Conservation (phyloP, 306 rosid genomes). For the Psophocarpus tetragonolobus region DNA sequence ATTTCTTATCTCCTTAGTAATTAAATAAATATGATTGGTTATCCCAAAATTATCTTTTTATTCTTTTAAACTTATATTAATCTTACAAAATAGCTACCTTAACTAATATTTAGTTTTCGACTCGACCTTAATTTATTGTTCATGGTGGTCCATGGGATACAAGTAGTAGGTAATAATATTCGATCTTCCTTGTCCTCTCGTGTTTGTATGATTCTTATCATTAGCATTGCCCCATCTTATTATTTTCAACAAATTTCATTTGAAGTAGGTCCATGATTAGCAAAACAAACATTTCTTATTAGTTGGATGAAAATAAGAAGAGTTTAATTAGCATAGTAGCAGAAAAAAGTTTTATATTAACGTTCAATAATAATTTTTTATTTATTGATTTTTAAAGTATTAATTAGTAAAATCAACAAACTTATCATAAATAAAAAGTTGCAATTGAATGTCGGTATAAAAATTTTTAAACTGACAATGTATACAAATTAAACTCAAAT, state of each 20-base stretch:
- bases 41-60: not conserved
- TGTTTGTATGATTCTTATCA: constrained; percentile 14
- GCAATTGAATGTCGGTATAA: too few species aligned
- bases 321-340: too few species aligned
- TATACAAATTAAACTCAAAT: too few species aligned
- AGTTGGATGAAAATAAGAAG: not conserved
- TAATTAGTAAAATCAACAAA: too few species aligned
- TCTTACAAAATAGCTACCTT: not conserved
- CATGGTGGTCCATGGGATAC: constrained; percentile 13
- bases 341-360: too few species aligned
- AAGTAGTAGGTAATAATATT: not conserved
- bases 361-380: too few species aligned
- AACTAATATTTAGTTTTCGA: not conserved
- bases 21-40: not conserved
- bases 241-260: not conserved
- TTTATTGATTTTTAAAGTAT: too few species aligned
- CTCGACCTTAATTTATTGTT: not conserved
- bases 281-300: not conserved
- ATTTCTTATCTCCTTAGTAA: too few species aligned
- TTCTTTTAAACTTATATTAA: too few species aligned
- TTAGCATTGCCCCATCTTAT: not conserved
- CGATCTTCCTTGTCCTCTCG: constrained; percentile 1
- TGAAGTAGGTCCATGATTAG: not conserved
- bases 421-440: too few species aligned
- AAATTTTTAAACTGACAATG: too few species aligned